Evolutionary conservation across 192 early-diverging fungal genomes (phyloP).

Genomic region (Coemansia sp.): DNA sequence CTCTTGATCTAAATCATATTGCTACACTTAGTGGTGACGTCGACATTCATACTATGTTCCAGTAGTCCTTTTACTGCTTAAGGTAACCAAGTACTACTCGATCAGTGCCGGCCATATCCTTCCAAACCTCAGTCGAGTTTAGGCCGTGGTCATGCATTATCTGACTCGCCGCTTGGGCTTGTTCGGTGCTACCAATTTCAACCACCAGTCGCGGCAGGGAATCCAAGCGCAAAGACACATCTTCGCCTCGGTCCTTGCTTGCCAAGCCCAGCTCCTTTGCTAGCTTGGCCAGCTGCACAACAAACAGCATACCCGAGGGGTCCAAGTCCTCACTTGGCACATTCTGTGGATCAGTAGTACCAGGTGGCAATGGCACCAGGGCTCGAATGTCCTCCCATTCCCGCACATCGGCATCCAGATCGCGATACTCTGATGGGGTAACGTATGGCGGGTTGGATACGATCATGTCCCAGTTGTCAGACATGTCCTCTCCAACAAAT

Average conservation of each 20-base stretch:
- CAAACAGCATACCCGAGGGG: conserved; percentile 24
- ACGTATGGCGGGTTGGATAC: conserved; percentile 94
- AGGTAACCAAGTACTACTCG: conserved; percentile 62
- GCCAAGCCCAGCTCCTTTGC: conserved; percentile 15
- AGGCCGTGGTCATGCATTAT: conserved; percentile 59
- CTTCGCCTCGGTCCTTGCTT: neutral
- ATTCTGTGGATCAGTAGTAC: neutral
- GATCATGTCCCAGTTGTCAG: conserved; percentile 64
- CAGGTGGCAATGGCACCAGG: conserved; percentile 51
- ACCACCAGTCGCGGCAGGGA: conserved; percentile 69
- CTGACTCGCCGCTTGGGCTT: conserved; percentile 55
- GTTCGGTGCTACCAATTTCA: conserved; percentile 79
- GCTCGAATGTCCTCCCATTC: conserved; percentile 86
- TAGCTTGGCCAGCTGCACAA: conserved; percentile 28
- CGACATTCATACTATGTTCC: neutral
- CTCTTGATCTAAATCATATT: neutral
- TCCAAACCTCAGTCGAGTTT: conserved; percentile 65
- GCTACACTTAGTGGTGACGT: neutral
- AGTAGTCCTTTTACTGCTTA: neutral
- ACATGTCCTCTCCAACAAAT: neutral
- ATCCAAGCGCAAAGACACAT: too few relatives aligned
- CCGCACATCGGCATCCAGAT: conserved; percentile 70
- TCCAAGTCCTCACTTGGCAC: conserved; percentile 9
- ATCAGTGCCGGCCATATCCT: conserved; percentile 72
- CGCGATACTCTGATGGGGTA: conserved; percentile 62